Conservation (phyloP, 2,329 filamentous ascomycete genomes). For the Madurella fahalii region DNA sequence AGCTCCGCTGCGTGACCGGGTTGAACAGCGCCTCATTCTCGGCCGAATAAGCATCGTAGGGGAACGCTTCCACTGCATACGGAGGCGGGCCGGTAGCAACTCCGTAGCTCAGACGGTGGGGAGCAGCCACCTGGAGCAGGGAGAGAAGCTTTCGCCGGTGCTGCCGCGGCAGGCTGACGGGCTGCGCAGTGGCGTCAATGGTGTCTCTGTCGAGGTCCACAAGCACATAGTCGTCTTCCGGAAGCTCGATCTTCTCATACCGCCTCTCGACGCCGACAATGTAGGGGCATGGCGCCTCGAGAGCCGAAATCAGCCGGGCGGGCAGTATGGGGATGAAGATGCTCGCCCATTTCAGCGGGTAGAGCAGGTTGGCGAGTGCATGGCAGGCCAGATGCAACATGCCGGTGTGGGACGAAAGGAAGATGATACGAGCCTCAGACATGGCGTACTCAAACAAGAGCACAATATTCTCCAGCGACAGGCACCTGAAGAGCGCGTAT, state of each 20-base stretch:
- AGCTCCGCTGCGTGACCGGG: slow-evolving; percentile 63
- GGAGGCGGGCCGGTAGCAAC: slow-evolving; percentile 84
- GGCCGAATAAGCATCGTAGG: slow-evolving; percentile 82
- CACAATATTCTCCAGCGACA: slow-evolving; percentile 89
- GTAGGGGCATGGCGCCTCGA: slow-evolving; percentile 94
- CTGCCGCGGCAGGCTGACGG: slow-evolving; percentile 78
- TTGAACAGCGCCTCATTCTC: slow-evolving; percentile 81
- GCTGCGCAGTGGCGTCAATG: slow-evolving; percentile 77
- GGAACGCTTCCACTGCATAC: slow-evolving; percentile 90
- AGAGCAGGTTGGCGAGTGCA: slow-evolving; percentile 79
- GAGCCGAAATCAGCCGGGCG: slow-evolving; percentile 77
- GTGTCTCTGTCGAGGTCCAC: slow-evolving; percentile 90
- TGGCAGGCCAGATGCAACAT: slow-evolving; percentile 94
- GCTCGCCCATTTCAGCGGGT: slow-evolving; percentile 88
- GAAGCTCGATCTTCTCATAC: slow-evolving; percentile 80
- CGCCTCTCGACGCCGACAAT: slow-evolving; percentile 93
- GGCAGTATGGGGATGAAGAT: slow-evolving; percentile 92
- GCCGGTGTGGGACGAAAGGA: slow-evolving; percentile 89
- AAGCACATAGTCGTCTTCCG: slow-evolving; percentile 91
- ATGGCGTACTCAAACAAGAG: slow-evolving; percentile 90
- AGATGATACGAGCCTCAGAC: slow-evolving; percentile 90
- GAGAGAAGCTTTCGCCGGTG: slow-evolving; percentile 86
- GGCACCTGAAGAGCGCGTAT: slow-evolving; percentile 83
- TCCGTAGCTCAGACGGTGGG: slow-evolving; percentile 81
- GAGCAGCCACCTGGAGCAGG: slow-evolving; percentile 82